phyloP scores from a whole-genome alignment of 352 stramenopile genomes.

The Aphanomyces euteiches region DNA sequence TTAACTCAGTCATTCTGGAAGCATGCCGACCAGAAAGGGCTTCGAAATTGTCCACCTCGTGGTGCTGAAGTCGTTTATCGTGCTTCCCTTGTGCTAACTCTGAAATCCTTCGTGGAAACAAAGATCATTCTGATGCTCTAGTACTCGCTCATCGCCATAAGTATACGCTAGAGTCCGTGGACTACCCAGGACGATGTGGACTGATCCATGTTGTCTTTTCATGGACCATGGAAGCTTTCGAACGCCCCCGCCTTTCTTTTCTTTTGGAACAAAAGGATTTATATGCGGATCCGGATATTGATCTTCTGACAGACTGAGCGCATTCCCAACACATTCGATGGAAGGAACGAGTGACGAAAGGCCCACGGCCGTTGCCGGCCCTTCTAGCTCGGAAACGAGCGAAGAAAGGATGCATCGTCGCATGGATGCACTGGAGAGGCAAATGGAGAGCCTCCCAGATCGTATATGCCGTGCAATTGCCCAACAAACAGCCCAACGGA shows the following conservation, averaged over 20 bases:
- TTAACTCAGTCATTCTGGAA: too few relatives aligned
- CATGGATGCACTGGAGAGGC: constrained; percentile 19
- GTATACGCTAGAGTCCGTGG: too few relatives aligned
- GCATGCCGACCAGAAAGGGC: too few relatives aligned
- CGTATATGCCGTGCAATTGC: constrained; percentile 5
- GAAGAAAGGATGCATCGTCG: not conserved
- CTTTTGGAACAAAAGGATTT: constrained; percentile 2
- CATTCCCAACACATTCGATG: constrained; percentile 11
- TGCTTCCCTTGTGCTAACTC: too few relatives aligned
- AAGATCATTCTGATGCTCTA: too few relatives aligned
- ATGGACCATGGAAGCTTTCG: too few relatives aligned
- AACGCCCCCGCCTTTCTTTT: not conserved
- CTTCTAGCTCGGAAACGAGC: not conserved
- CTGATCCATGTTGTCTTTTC: too few relatives aligned
- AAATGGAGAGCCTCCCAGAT: constrained; percentile 16
- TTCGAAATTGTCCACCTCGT: too few relatives aligned
- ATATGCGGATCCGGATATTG: constrained; percentile 11
- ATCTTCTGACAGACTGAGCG: not conserved
- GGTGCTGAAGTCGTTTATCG: too few relatives aligned
- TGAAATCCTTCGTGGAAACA: too few relatives aligned
- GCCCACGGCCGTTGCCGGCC: not conserved
- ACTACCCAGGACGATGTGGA: too few relatives aligned
- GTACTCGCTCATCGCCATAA: too few relatives aligned
- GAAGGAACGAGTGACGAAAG: constrained; percentile 18
- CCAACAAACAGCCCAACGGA: not conserved